phyloP scores from a whole-genome alignment of 495 filamentous ascomycete species.

The Aspergillus haitiensis region DNA sequence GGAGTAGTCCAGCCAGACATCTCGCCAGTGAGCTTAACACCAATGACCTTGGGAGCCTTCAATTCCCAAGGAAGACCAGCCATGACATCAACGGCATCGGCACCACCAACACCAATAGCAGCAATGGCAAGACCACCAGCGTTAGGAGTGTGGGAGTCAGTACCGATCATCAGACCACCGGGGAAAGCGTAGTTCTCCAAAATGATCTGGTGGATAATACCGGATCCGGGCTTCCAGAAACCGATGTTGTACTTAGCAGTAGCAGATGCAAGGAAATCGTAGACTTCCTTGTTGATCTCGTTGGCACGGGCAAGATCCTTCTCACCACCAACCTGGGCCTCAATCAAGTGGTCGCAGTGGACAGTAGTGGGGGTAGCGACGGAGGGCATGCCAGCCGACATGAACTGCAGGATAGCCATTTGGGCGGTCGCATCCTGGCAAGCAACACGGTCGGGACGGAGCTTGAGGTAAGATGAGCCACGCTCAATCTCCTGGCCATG shows the following conservation, averaged over 20 bases:
- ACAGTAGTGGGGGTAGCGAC: slow-evolving; percentile 96
- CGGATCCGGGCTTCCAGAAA: slow-evolving; percentile 98
- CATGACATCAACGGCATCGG: slow-evolving; percentile 99
- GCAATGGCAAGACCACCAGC: slow-evolving; percentile 95
- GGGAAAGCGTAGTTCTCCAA: slow-evolving; percentile 99
- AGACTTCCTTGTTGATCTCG: slow-evolving; percentile 98
- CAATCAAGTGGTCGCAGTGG: slow-evolving; percentile 99
- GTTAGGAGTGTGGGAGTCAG: slow-evolving; percentile 98
- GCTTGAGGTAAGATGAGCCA: slow-evolving; percentile 90
- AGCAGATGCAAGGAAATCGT: slow-evolving; percentile 91
- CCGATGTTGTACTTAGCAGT: slow-evolving; percentile 99
- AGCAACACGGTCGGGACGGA: slow-evolving; percentile 96
- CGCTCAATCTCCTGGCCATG: slow-evolving; percentile 95
- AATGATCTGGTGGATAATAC: slow-evolving; percentile 99
- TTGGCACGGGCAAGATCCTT: slow-evolving; percentile 93
- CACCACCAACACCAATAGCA: slow-evolving; percentile 97
- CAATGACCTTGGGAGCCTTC: slow-evolving; percentile 96
- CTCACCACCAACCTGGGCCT: slow-evolving; percentile 89
- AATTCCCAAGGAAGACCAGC: slow-evolving; percentile 96
- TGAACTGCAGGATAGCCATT: slow-evolving; percentile 99
- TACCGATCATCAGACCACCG: slow-evolving; percentile 96
- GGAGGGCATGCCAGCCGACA: slow-evolving; percentile 93
- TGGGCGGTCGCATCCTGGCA: slow-evolving; percentile 99
- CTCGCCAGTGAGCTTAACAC: slow-evolving; percentile 88
- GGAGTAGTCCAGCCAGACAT: slow-evolving; percentile 92